These are phyloP conservation scores for Euphorbia pulcherrima DNA, from an alignment of 345 rosid genomes.

Conservation along the genomic window DNA sequence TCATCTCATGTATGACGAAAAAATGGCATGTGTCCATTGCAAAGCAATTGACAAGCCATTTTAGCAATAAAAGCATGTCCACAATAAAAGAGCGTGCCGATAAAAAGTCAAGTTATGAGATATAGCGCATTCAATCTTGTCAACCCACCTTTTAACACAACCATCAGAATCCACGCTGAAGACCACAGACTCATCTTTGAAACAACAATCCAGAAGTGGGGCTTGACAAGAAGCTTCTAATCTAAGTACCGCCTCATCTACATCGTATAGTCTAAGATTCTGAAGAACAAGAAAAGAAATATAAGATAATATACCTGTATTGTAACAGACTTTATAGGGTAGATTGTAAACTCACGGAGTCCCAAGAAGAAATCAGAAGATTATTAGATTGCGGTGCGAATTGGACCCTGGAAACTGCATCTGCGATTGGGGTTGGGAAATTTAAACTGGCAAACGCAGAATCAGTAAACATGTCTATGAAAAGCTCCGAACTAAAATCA, in stretches of 20 bases:
- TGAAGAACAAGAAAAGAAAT: constrained; percentile 13
- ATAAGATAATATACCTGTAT: neutral
- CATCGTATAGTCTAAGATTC: constrained; percentile 74
- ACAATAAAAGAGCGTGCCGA: neutral
- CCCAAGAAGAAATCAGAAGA: constrained; percentile 90
- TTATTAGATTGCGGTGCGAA: constrained; percentile 73
- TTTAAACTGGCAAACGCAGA: constrained; percentile 15
- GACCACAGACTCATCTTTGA: constrained; percentile 48
- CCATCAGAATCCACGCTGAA: constrained; percentile 71
- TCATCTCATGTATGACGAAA: neutral
- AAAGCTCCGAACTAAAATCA: neutral
- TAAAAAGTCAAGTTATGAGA: neutral
- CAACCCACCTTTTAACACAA: constrained; percentile 54
- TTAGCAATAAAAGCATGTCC: neutral
- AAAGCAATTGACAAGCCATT: neutral
- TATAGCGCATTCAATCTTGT: neutral
- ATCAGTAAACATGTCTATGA: neutral
- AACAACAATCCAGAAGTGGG: constrained; percentile 84
- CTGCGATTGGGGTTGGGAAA: constrained; percentile 50
- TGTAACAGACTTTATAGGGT: neutral
- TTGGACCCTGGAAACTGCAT: constrained; percentile 62
- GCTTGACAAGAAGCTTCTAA: constrained; percentile 43
- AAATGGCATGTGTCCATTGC: neutral
- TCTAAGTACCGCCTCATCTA: constrained; percentile 51
- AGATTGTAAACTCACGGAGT: constrained; percentile 51